These are phyloP conservation scores for Talaromyces sp. DNA, from an alignment of 2,329 filamentous ascomycete genomes.

Conservation along the genomic window DNA sequence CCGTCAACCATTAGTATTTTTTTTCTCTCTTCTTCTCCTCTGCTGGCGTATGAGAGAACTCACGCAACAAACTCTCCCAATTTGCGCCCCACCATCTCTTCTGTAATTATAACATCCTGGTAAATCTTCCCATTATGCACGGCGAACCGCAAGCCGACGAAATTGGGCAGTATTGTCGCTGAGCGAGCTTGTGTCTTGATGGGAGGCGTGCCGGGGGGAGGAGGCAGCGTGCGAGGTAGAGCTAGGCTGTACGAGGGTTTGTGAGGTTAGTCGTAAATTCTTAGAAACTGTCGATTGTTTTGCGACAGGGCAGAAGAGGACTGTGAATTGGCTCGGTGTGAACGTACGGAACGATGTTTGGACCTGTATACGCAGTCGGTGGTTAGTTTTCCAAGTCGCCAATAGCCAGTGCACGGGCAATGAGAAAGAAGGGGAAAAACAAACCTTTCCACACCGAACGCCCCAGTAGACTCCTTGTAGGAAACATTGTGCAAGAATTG, in stretches of 20 bases:
- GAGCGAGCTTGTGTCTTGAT: constrained; percentile 83
- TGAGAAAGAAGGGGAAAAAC: constrained; percentile 10
- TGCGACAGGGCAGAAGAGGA: not conserved
- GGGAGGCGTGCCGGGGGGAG: constrained; percentile 61
- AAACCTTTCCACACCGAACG: constrained; percentile 87
- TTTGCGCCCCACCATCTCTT: constrained; percentile 96
- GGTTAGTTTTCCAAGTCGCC: not conserved
- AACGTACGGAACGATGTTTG: constrained; percentile 66
- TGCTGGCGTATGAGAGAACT: constrained; percentile 34
- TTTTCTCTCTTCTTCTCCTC: not conserved
- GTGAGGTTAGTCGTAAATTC: not conserved
- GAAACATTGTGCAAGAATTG: constrained; percentile 51
- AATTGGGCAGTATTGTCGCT: constrained; percentile 86
- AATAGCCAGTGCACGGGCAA: not conserved
- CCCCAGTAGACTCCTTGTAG: constrained; percentile 62
- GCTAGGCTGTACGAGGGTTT: constrained; percentile 27
- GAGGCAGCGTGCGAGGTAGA: constrained; percentile 37
- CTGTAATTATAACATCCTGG: constrained; percentile 74
- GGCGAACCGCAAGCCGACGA: constrained; percentile 83
- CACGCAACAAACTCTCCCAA: constrained; percentile 88
- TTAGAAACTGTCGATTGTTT: not conserved
- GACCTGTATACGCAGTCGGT: constrained; percentile 44
- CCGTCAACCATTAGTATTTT: not conserved
- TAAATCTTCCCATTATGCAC: constrained; percentile 90
- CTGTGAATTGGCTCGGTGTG: constrained; percentile 9